Evolutionary conservation across 164 flowering plant species (phyloP), one percentile per base, ranked within the genome.

Genomic region (Euptelea pleiosperma): DNA sequence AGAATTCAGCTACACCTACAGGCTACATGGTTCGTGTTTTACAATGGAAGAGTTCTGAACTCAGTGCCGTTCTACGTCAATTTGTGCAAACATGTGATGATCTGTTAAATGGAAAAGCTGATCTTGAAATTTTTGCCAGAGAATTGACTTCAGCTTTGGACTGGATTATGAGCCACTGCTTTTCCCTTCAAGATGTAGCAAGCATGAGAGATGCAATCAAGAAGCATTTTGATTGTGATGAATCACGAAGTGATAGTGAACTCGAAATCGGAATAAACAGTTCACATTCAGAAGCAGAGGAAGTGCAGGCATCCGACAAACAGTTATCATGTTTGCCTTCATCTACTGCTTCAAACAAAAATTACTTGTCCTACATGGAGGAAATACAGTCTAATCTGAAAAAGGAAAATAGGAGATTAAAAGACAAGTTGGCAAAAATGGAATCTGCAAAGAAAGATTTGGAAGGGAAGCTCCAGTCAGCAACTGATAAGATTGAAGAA

Each of bases 31-130:
- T 82, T 67, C 87, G 73, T 58, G 81, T 81, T 50, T 81, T 89
- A 49, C 91, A 81, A 24, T 85, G 91, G 90, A 81, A 73, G 70
- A 61, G 68, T 40, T 74, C 83, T 60, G 92, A 89, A 60, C 68
- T 89, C 18, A 67, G 51, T 62, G 46, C 65, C 29, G 69, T 82
- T 62, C 62, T 82, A 29, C 76, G 60, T 30, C 57, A 63, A 14
- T 77, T 84, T 58, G 52, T 79, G 45, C 56, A 45, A 39, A 50
- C 72, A n/a, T 84, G 96, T 56, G 64, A 74, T 66, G 80, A 70
- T 36, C 54, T 84, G 6, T 57, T 81, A 51, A 57, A 64, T 47
- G 87, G 79, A 46, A 81, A 73, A 41, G 70, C 63, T 29, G 69
- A 63, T 61, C 58, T 78, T 21, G 86, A 75, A 37, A 71, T 41